Evolutionary conservation across 306 rosid genomes (phyloP).

Genomic region (Quercus glauca): DNA sequence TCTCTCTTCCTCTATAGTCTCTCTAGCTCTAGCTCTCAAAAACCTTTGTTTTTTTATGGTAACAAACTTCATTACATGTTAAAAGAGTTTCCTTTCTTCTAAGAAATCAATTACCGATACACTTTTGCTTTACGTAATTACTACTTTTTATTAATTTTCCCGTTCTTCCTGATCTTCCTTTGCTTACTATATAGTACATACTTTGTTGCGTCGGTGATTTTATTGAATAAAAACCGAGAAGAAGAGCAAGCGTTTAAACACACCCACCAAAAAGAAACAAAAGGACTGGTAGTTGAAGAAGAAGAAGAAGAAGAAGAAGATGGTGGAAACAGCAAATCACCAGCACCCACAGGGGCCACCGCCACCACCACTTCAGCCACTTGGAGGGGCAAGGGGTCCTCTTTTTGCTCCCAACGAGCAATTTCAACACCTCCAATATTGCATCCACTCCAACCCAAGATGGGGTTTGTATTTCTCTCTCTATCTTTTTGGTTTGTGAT

Average conservation of each 20-base stretch:
- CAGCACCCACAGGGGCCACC: slow-evolving; percentile 45
- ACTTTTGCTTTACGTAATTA: no score
- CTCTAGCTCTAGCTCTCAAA: no score
- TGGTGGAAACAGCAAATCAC: slow-evolving; percentile 66
- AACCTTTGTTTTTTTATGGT: no score
- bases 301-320: slow-evolving; percentile 12
- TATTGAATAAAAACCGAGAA: neutral
- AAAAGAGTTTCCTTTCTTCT: no score
- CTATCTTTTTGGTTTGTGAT: neutral
- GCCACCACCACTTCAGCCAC: slow-evolving; percentile 35
- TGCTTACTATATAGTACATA: neutral
- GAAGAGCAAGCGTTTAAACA: neutral
- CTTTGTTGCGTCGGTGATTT: slow-evolving; percentile 10
- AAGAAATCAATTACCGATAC: no score
- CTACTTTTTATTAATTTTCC: neutral
- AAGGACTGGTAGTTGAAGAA: neutral
- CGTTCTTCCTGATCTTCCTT: neutral
- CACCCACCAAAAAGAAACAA: neutral
- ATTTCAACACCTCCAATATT: slow-evolving; percentile 72
- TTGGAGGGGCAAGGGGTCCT: slow-evolving; percentile 67
- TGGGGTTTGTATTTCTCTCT: slow-evolving; percentile 77
- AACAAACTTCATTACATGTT: no score
- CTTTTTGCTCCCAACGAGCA: slow-evolving; percentile 79
- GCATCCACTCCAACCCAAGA: slow-evolving; percentile 96
- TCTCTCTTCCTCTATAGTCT: neutral